A percentile compares a stretch with the other conserved stretches of the same genome.
Conservation (phyloP, 257 asterid genomes). For the Scutellaria minor region DNA sequence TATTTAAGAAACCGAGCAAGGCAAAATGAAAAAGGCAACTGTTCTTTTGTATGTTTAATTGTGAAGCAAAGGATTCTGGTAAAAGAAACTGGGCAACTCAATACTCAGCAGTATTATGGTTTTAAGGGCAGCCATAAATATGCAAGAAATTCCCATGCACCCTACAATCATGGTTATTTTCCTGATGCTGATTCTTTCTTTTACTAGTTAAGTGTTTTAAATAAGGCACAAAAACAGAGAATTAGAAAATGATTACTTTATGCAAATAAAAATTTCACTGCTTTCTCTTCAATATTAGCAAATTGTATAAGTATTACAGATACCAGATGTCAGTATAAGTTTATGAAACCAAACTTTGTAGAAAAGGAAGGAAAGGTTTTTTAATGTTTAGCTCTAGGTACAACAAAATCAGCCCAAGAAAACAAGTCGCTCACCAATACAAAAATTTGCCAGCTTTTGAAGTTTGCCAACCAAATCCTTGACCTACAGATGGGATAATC, state of each 20-base stretch:
- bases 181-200: slow-evolving; percentile 17
- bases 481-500: slow-evolving; percentile 64
- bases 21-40: slow-evolving; percentile 10
- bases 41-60: background rate
- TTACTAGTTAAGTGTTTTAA: background rate
- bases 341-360: slow-evolving; percentile 10
- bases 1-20: no score
- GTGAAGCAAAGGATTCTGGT: background rate
- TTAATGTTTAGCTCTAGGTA: slow-evolving; percentile 24
- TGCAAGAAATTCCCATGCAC: background rate
- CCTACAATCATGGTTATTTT: background rate
- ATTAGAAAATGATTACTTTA: background rate
- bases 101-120: background rate
- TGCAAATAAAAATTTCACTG: slow-evolving; percentile 6
- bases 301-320: slow-evolving; percentile 17
- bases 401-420: slow-evolving; percentile 21
- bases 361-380: slow-evolving; percentile 9
- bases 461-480: slow-evolving; percentile 64
- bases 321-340: slow-evolving; percentile 10
- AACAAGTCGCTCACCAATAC: slow-evolving; percentile 63
- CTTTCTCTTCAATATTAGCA: background rate
- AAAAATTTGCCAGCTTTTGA: slow-evolving; percentile 70
- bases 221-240: slow-evolving; percentile 16
- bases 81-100: background rate
- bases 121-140: background rate